These are phyloP conservation scores for Lasiosphaeria ovina DNA, from an alignment of 495 filamentous ascomycete species.

Conservation along the genomic window DNA sequence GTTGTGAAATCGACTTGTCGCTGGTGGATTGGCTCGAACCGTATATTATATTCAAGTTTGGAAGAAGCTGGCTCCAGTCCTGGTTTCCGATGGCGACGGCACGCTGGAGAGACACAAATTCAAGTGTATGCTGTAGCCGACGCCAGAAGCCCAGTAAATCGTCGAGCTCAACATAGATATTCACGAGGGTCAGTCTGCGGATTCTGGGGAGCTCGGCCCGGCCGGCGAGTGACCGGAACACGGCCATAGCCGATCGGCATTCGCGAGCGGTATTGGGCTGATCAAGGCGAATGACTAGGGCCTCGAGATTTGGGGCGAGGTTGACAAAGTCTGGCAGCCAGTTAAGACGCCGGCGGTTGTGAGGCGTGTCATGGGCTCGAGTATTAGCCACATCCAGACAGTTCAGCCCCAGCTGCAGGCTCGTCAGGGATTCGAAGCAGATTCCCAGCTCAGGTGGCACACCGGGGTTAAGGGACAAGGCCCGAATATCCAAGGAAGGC, in stretches of 20 bases:
- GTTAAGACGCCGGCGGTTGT: background rate
- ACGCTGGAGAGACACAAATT: background rate
- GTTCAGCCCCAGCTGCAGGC: background rate
- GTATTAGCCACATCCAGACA: background rate
- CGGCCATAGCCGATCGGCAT: background rate
- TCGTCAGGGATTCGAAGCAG: background rate
- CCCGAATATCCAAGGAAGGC: no score
- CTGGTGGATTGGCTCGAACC: no score
- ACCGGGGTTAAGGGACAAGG: background rate
- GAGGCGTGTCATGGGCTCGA: no score
- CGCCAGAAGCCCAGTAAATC: background rate
- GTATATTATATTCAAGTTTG: no score
- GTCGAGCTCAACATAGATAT: background rate
- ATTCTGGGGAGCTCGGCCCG: background rate
- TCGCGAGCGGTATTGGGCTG: background rate
- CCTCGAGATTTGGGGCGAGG: background rate
- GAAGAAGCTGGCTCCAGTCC: no score
- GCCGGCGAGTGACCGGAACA: background rate
- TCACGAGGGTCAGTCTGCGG: background rate
- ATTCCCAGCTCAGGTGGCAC: background rate
- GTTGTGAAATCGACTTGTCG: no score
- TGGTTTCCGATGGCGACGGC: background rate
- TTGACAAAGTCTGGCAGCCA: background rate
- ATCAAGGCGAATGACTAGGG: background rate
- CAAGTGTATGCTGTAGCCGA: background rate